phyloP scores from a whole-genome alignment of 2,329 filamentous ascomycete species.

The Aspergillus versicolor region DNA sequence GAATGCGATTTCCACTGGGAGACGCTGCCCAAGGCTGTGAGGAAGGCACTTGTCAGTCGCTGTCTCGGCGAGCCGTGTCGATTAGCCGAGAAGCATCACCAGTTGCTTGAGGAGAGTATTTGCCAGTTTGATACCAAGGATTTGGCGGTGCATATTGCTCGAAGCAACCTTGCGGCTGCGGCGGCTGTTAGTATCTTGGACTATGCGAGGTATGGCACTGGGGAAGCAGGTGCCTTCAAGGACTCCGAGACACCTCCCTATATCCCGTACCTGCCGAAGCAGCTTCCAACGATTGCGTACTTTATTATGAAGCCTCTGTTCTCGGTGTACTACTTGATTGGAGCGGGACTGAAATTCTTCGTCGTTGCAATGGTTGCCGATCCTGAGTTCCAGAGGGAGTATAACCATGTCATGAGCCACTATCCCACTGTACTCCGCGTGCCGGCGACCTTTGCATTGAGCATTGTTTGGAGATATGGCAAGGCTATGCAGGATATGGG shows the following conservation, averaged over 20 bases:
- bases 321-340: slow-evolving; percentile 45
- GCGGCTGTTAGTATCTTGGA: slow-evolving; percentile 33
- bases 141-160: slow-evolving; percentile 47
- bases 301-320: slow-evolving; percentile 36
- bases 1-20: slow-evolving; percentile 55
- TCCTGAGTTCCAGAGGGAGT: slow-evolving; percentile 52
- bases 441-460: slow-evolving; percentile 43
- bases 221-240: slow-evolving; percentile 24
- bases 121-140: slow-evolving; percentile 38
- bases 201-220: slow-evolving; percentile 29
- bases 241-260: slow-evolving; percentile 26
- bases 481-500: slow-evolving; percentile 45
- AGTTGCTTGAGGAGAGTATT: slow-evolving; percentile 45
- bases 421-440: slow-evolving; percentile 37
- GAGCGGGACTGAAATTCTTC: slow-evolving; percentile 49
- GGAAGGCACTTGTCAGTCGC: slow-evolving; percentile 47
- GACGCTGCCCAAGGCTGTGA: slow-evolving; percentile 46
- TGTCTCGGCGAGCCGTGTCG: slow-evolving; percentile 45
- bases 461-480: slow-evolving; percentile 50
- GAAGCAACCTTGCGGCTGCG: slow-evolving; percentile 50
- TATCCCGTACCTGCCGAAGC: slow-evolving; percentile 30
- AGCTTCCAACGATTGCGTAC: slow-evolving; percentile 22
- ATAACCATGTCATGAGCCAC: slow-evolving; percentile 44
- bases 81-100: slow-evolving; percentile 41
- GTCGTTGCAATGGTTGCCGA: slow-evolving; percentile 53